Base-by-base conservation (phyloP, 768 basidiomycete genomes). In the Leccinellum luteum region DNA sequence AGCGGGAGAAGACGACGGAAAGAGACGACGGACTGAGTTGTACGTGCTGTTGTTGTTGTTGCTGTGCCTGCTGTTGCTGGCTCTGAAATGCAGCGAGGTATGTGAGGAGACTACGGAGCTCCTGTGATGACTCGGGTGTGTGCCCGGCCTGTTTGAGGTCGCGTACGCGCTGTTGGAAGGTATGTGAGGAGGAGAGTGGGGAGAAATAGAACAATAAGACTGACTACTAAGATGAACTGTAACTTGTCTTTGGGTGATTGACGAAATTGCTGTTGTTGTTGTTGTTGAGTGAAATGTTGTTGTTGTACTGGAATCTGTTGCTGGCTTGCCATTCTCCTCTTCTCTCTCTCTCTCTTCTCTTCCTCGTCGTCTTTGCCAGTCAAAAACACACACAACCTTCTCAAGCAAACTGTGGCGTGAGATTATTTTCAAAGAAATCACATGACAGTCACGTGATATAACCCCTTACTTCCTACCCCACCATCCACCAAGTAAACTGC, bases 401-500 rank as follows among this genome's bases (percentile, higher is more conserved):
- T 17, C 35, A 41, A 41, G 17, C 38, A 45, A 51, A 30, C 30
- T 17, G 66, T 68, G 66, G 68, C 68, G 68, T 69, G 68, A 6
- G 67, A 61, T 25, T 21, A 48, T 49, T 2, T 7, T 1, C 57
- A 65, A 50, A 27, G 28, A 47, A 4, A 48, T 57, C 68, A 69
- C 68, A 38, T 64, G 64, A 27, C 44, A 13, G 4, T 55, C 59
- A 65, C 32, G 55, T 65, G 58, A 19, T 27, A 27, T 27, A 27
- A 27, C 27, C 28, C 6, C 13, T 14, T 59, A 75, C 52, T 49
- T 64, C 50, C 70, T 60, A 1, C 89, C 88, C 91, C 90, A 92
- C 91, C 91, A 93, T 4, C 89, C 90, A 25, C 90, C 90, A 25
- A 93, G 74, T 55, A 92, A 68, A 56, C 81, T 80, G 54, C 85